Evolutionary conservation across 2,329 filamentous ascomycete species (phyloP), one percentile per base, ranked within the genome.

Genomic region (Fusarium multiceps): DNA sequence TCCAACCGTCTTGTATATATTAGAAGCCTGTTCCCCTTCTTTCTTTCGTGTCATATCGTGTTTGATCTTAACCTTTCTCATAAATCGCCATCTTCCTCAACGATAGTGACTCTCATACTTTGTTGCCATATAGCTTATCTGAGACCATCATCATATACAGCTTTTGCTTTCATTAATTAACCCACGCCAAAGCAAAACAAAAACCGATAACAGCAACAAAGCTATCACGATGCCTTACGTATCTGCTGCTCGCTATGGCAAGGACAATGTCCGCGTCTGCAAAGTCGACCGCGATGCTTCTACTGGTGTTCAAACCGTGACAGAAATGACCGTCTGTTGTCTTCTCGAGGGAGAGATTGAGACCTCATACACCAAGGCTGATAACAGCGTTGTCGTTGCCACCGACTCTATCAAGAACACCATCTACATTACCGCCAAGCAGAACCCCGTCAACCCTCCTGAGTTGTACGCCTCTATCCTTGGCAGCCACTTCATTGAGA

Each of bases 341-440:
- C 87, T 98, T 54, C 88, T 99, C 30, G 94, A 98, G 84, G 96
- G 96, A 74, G 92, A 94, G 63, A 98, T 99, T 75, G 93, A 96
- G 57, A 88, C 76, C 68, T 97, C 93, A 71, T 99, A 97, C 87
- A 99, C 95, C 67, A 82, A 88, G 77, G 95, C 93, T 75, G 94
- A 99, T 85, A 99, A 99, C 87, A 92, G 91, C 76, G 93, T 97
- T 71, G 89, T 99, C 63, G 95, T 99, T 66, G 94, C 96, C 69
- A 99, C 96, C 66, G 96, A 99, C 82, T 95, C 94, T 27, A 97
- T 98, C 84, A 99, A 99, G 86, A 97, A 99, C 83, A 98, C 92
- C 75, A 90, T 93, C 78, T 97, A 96, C 85, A 94, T 99, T 83
- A 91, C 93, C 78, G 95, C 96, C 77, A 98, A 97, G 84, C 91